Evolutionary conservation across 768 basidiomycete genomes (phyloP).

Genomic region (Leccinum ochraceum): DNA sequence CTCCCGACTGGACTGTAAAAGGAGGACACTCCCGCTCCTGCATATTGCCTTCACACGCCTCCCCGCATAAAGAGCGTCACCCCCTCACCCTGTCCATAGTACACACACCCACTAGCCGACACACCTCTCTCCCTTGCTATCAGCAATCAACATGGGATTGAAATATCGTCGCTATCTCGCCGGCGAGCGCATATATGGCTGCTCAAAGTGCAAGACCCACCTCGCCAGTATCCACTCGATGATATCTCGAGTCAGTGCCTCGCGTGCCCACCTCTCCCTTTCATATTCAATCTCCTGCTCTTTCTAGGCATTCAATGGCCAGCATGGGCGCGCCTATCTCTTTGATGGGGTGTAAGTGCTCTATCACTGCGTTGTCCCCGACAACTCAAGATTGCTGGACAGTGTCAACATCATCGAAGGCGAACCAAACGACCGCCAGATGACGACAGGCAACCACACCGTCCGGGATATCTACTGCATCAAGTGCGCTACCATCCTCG

Average conservation of each 20-base stretch:
- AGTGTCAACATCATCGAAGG: conserved; percentile 94
- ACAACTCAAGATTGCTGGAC: conserved; percentile 13
- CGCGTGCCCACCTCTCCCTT: neutral
- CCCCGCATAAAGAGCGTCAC: conserved; percentile 28
- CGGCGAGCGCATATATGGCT: conserved; percentile 86
- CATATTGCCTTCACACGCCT: conserved; percentile 31
- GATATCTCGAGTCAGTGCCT: conserved; percentile 74
- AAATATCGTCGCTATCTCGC: conserved; percentile 85
- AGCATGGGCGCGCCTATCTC: conserved; percentile 93
- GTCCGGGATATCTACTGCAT: conserved; percentile 94
- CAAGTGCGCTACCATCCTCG: conserved; percentile 84
- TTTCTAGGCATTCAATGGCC: conserved; percentile 90
- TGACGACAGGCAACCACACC: conserved; percentile 97
- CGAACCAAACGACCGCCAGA: conserved; percentile 85
- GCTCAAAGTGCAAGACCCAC: conserved; percentile 84
- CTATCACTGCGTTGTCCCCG: conserved; percentile 13
- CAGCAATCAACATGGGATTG: conserved; percentile 67
- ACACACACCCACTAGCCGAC: neutral
- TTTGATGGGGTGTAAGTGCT: conserved; percentile 86
- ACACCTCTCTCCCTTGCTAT: neutral
- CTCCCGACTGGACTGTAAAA: conserved; percentile 27
- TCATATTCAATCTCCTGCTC: conserved; percentile 13
- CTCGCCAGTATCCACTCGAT: conserved; percentile 90
- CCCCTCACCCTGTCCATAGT: neutral
- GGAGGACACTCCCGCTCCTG: conserved; percentile 19